Conservation (phyloP, 2,329 filamentous ascomycete species). For the Cladosporium sp. region DNA sequence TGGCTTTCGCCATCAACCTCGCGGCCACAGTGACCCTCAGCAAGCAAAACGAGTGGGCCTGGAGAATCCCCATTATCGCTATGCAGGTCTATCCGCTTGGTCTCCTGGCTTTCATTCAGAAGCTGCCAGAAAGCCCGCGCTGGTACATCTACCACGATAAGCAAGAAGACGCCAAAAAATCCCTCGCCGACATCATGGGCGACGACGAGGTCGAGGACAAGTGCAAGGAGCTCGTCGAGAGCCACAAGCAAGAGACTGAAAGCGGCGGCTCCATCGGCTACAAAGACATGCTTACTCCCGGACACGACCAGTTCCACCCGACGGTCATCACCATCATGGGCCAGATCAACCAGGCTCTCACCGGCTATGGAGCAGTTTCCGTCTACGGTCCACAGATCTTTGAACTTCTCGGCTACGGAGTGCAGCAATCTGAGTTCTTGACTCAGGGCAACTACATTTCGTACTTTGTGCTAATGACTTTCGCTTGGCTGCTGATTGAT, state of each 20-base stretch:
- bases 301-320: slow-evolving; percentile 55
- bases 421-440: slow-evolving; percentile 50
- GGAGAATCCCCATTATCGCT: slow-evolving; percentile 56
- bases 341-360: slow-evolving; percentile 58
- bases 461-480: slow-evolving; percentile 59
- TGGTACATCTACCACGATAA: slow-evolving; percentile 54
- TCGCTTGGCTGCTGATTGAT: slow-evolving; percentile 58
- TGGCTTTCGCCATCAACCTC: slow-evolving; percentile 59
- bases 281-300: slow-evolving; percentile 54
- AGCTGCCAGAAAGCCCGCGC: slow-evolving; percentile 54
- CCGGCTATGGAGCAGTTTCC: slow-evolving; percentile 51
- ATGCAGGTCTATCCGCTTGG: slow-evolving; percentile 58
- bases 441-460: slow-evolving; percentile 59
- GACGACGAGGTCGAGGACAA: slow-evolving; percentile 35
- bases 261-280: slow-evolving; percentile 45
- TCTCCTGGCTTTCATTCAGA: slow-evolving; percentile 50
- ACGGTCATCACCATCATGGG: slow-evolving; percentile 60
- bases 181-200: slow-evolving; percentile 48
- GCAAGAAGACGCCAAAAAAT: slow-evolving; percentile 48
- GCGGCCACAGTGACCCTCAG: slow-evolving; percentile 51
- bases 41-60: slow-evolving; percentile 57
- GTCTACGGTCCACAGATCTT: slow-evolving; percentile 64
- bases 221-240: slow-evolving; percentile 46
- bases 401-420: slow-evolving; percentile 54
- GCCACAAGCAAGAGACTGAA: slow-evolving; percentile 45